Evolutionary conservation across 441 rosid genomes (phyloP).

Genomic region (Aquilaria agallochum): DNA sequence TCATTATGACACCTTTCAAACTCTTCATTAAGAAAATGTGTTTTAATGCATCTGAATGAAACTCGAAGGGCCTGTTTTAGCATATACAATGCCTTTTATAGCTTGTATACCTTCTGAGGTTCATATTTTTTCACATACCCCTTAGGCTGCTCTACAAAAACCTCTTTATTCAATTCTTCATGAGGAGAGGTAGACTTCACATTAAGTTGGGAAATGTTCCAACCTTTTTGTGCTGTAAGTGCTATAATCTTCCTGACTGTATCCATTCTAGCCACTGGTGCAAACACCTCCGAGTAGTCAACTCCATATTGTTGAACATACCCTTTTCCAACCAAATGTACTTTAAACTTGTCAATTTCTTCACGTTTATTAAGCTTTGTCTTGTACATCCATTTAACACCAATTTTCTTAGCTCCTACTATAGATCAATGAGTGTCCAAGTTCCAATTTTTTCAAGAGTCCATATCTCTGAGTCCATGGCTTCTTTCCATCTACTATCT

Average conservation of each 20-base stretch:
- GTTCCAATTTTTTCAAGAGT: not conserved
- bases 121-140: not conserved
- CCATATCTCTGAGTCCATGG: not conserved
- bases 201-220: not conserved
- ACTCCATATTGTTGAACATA: conserved; percentile 1
- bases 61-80: no score
- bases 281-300: conserved; percentile 2
- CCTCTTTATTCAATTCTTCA: not conserved
- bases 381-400: conserved; percentile 4
- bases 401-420: not conserved
- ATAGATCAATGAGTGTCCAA: not conserved
- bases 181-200: not conserved
- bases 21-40: not conserved
- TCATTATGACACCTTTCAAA: not conserved
- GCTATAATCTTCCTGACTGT: not conserved
- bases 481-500: not conserved
- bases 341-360: conserved; percentile 2
- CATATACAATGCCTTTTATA: no score
- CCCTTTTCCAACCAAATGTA: not conserved
- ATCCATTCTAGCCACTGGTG: not conserved
- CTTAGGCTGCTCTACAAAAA: not conserved
- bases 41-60: not conserved
- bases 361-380: not conserved
- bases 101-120: not conserved
- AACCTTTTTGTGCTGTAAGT: not conserved